phyloP scores from a whole-genome alignment of 208 protist species.

The Acanthamoeba lenticulata region DNA sequence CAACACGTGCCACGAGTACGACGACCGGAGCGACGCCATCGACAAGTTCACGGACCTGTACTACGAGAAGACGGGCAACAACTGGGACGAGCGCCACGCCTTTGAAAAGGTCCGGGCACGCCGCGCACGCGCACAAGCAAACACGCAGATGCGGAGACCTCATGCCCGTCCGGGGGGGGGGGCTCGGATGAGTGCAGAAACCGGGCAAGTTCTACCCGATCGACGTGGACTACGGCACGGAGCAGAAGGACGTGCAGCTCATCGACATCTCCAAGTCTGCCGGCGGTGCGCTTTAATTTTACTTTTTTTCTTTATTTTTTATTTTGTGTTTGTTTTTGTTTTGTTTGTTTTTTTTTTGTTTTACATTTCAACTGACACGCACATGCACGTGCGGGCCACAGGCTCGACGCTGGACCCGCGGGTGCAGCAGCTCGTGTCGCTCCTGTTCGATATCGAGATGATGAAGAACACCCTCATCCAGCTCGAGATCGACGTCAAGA shows the following conservation, averaged over 20 bases:
- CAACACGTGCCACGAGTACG: not conserved
- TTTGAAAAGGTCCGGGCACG: not conserved
- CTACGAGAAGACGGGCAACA: slow-evolving; percentile 32
- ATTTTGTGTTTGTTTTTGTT: not conserved
- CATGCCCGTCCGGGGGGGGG: too few species aligned
- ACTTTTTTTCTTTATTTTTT: too few species aligned
- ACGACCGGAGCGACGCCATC: not conserved
- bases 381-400: not conserved
- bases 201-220: slow-evolving; percentile 46
- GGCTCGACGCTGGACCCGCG: not conserved
- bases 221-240: slow-evolving; percentile 22
- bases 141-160: not conserved
- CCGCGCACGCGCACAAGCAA: not conserved
- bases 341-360: not conserved
- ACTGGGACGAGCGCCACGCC: not conserved
- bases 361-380: not conserved
- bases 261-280: not conserved
- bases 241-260: not conserved
- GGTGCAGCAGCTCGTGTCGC: not conserved
- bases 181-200: not conserved
- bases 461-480: slow-evolving; percentile 36
- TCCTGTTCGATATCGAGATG: slow-evolving; percentile 7
- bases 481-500: slow-evolving; percentile 43
- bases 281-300: not conserved
- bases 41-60: not conserved